phyloP scores from a whole-genome alignment of 2,329 filamentous ascomycete genomes.

The Plectosphaerella cucumerina region DNA sequence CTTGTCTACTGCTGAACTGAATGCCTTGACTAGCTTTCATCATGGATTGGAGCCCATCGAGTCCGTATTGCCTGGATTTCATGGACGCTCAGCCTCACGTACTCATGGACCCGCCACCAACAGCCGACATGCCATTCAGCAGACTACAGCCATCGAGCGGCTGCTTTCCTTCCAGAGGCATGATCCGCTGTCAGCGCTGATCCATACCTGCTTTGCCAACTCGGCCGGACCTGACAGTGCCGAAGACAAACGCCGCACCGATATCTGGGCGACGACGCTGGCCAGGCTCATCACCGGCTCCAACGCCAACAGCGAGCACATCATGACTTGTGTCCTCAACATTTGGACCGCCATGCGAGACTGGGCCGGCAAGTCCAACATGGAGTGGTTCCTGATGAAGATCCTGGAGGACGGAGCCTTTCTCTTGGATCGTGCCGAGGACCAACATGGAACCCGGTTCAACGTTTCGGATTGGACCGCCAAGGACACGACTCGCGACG shows the following conservation, averaged over 20 bases:
- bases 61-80: constrained; percentile 63
- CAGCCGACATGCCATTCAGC: constrained; percentile 22
- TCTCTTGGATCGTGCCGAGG: constrained; percentile 78
- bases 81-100: constrained; percentile 40
- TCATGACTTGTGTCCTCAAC: constrained; percentile 80
- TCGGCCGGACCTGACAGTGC: constrained; percentile 76
- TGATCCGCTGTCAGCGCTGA: constrained; percentile 77
- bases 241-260: constrained; percentile 74
- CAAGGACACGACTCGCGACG: constrained; percentile 76
- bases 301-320: constrained; percentile 72
- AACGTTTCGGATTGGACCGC: constrained; percentile 69
- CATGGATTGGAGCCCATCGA: constrained; percentile 77
- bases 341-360: constrained; percentile 82
- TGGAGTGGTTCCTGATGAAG: constrained; percentile 94
- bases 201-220: constrained; percentile 87
- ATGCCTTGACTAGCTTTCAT: constrained; percentile 72
- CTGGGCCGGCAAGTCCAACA: constrained; percentile 83
- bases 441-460: constrained; percentile 67
- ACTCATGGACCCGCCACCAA: constrained; percentile 38
- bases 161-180: constrained; percentile 85
- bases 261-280: constrained; percentile 85
- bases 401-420: constrained; percentile 91
- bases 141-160: constrained; percentile 69
- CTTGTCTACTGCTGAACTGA: constrained; percentile 71
- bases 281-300: constrained; percentile 76